Evolutionary conservation across 305 asterid species (phyloP), one percentile per base, ranked within the genome.

Genomic region (Withania somnifera): DNA sequence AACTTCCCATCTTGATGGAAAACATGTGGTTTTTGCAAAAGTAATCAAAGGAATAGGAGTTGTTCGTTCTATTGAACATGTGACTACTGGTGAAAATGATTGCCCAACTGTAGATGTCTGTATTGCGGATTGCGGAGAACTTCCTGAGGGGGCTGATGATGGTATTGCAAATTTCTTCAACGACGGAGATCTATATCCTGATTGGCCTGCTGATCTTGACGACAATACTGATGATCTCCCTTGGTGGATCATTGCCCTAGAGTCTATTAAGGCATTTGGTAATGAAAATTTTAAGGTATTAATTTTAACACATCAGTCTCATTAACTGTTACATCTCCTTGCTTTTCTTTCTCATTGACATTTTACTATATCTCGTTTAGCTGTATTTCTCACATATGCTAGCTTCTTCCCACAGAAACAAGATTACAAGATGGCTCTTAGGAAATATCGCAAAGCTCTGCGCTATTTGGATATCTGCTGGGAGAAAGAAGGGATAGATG

Each of bases 21-120:
- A 95, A 83, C 97, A 95, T 47, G 97, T 95, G 28, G 99, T 95
- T 26, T 95, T 95, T 84, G 99, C 98, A 83, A 94, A 81, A 87
- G 97, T 95, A 52, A 89, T 92, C 83, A 95, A 94, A 87, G 99
- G 99, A 84, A 92, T 94, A 95, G 99, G 99, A 73, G 95, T 94
- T 34, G 97, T 93, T 83, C 96, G 98, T 9, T 92, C 97, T 7
- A 82, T 93, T 11, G 99, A 95, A 91, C 97, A 95, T 85, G 88
- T 91, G 68, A 75, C 90, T 26, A 89, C 88, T 3, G 97, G 93
- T 57, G 97, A 93, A 58, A 90, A 88, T 77, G 97, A 95, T 86
- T 34, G 58, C 80, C 99, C 99, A 2, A 56, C 87, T 6, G 91
- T 84, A 17, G 97, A 94, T 80, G 93, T 90, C 69, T 58, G 87